Base-by-base conservation (phyloP, 768 basidiomycete genomes). In the Calocybe cyanea region DNA sequence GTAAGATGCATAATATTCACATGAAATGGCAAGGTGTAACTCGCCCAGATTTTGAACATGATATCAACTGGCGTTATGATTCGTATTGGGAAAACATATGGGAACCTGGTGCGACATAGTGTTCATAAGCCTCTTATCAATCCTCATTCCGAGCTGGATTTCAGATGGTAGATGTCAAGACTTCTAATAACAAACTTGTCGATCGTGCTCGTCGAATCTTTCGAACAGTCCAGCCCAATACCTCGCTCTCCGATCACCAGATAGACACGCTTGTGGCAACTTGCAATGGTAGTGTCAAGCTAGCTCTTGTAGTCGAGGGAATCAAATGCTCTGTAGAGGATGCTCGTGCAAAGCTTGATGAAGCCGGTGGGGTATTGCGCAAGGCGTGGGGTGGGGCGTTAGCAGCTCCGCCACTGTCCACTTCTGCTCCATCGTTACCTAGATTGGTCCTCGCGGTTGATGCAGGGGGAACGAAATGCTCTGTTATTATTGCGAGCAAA, bases 151-250 rank as follows among this genome's bases (percentile, higher is more conserved):
- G 14, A 23, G n/a, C n/a, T n/a, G n/a, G n/a, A n/a, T n/a, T n/a
- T n/a, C 15, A 68, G 66, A 68, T 68, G 66, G 57, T 68, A 6
- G 62, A 68, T 45, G 55, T 68, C 17, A 58, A 60, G 36, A 51
- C 59, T 5, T 58, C 62, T 1, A 67, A 65, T 45, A 25, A 43
- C n/a, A 68, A 68, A 40, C 58, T 63, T 10, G 40, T 55, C 13
- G 57, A 61, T 15, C 57, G 64, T 5, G 64, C 65, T 3, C 49
- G 61, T 7, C 49, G 59, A 11, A 65, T 68, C 42, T 65, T 66
- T 32, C 55, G 63, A 33, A 56, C 56, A 38, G 43, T 67, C 3
- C 51, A 57, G 19, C 54, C 57, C 1, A 14, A 38, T 6, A 53
- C 59, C 7, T 36, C 52, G 1, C 52, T 47, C 17, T 49, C 55